Evolutionary conservation across 495 filamentous ascomycete genomes (phyloP), one percentile per base, ranked within the genome.

Genomic region (Jackrogersella minutella): DNA sequence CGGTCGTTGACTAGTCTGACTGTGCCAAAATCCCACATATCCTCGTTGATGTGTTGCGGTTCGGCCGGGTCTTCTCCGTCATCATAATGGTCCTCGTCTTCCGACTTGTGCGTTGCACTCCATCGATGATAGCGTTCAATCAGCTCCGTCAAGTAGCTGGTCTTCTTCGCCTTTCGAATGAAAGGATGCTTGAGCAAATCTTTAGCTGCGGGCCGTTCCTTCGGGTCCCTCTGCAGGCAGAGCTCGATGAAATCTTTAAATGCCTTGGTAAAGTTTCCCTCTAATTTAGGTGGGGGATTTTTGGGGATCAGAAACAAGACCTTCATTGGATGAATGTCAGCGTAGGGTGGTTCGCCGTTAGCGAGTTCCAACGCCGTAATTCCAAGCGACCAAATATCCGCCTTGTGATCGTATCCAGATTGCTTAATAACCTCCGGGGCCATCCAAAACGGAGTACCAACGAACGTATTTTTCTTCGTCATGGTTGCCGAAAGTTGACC

Each of bases 371-470:
- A 87, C 3, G 95, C 94, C 0, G 95, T 98, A 71, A 99, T 98
- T 9, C 95, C 95, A n/a, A 99, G 80, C 21, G 96, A 98, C 95
- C 95, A 99, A 58, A 99, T 97, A 73, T 99, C 95, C 5, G 95
- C 96, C 79, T 98, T 99, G 79, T 96, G 93, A 71, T 97, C 94
- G 77, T 99, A 99, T 37, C 95, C 95, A 51, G 92, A 95, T 74
- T 97, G 93, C 80, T 97, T 97, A 77, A 99, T 99, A 28, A 99
- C 95, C 76, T 99, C 95, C 7, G 95, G 95, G 3, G 95, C 95
- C 95, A 99, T 99, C 95, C 95, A 99, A 78, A 97, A 99, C 0
- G 95, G 95, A 1, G 95, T 98, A 11, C 95, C 95, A 19, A 99
- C 95, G 74, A 99, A 99, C 0, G 95, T 99, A 72, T 98, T 99